Base-by-base conservation (phyloP, 1,139 yeast genomes). In the Diutina catenulata region DNA sequence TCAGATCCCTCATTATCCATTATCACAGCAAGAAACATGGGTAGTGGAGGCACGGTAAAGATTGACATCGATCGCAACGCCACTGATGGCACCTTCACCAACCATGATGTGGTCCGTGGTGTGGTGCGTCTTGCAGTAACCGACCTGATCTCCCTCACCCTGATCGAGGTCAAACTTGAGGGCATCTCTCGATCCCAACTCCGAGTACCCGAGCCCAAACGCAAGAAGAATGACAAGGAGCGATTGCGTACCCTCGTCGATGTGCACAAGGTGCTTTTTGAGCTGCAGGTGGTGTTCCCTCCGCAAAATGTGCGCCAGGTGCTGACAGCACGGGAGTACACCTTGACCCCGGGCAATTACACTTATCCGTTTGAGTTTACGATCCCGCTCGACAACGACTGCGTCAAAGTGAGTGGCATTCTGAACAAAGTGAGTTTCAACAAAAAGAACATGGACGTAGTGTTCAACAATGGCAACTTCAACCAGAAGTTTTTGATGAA, bases 271-370 rank as follows among this genome's bases (percentile, higher is more conserved):
- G 62, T 77, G 13, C 57, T 78, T 32, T 76, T 76, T 46, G 72
- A 73, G 40, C 67, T 77, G 0, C 44, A 53, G 35, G 64, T 74
- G 1, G 77, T 77, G 20, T 78, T 77, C 46, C 84, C 86, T 0
- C 80, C 84, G 0, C 61, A 57, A 22, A 72, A 75, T 38, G 62
- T 76, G 21, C 56, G 74, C 10, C 50, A 60, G 32, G 72, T 68
- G 2, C 62, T 74, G 16, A 57, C 57, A 37, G 62, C 72, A 4
- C 65, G 66, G 42, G 76, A 73, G 39, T 76, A 70, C 51, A 76
- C 83, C 0, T 56, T 79, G 41, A 64, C 74, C 2, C 74, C 81
- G 0, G 86, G 86, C 0, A 62, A 62, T 26, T 76, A 79, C 49
- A 49, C 59, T 2, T 78, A 76, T 48, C 76, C 77, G 5, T 79